Conservation (phyloP, 176 grass and related monocot species). For the Aechmea fasciata region DNA sequence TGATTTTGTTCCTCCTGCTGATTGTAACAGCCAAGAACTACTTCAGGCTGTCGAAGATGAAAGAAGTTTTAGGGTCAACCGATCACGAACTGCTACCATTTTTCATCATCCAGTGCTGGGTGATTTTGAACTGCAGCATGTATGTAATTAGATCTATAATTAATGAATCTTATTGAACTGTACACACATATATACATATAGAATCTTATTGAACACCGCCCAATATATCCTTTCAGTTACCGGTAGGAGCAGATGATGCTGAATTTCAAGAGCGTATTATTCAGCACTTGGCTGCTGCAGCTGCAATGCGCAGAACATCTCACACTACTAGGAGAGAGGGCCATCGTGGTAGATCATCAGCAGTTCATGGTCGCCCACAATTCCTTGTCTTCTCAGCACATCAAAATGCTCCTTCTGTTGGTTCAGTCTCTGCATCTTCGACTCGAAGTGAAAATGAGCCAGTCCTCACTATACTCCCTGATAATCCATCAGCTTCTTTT, state of each 20-base stretch:
- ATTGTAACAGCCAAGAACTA: constrained; percentile 59
- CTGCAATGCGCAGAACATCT: constrained; percentile 53
- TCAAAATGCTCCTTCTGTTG: constrained; percentile 28
- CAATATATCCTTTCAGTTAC: constrained; percentile 37
- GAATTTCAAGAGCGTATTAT: constrained; percentile 82
- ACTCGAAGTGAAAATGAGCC: constrained; percentile 30
- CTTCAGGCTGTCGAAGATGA: constrained; percentile 65
- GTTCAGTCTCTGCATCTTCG: constrained; percentile 32
- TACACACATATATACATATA: neutral
- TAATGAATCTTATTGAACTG: neutral
- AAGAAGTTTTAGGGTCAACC: constrained; percentile 58
- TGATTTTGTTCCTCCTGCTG: neutral
- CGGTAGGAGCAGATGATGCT: constrained; percentile 54
- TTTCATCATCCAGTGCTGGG: constrained; percentile 69
- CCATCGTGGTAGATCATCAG: constrained; percentile 39
- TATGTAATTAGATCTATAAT: constrained; percentile 21
- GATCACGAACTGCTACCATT: constrained; percentile 42
- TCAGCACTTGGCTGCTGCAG: constrained; percentile 65
- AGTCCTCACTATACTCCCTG: constrained; percentile 22
- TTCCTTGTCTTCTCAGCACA: constrained; percentile 52
- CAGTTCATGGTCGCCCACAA: constrained; percentile 37
- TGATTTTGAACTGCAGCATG: constrained; percentile 80
- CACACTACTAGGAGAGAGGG: constrained; percentile 69
- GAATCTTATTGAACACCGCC: neutral
- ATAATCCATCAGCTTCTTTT: constrained; percentile 24